Base-by-base conservation (phyloP, 768 basidiomycete genomes). In the Termitomyces sp. region DNA sequence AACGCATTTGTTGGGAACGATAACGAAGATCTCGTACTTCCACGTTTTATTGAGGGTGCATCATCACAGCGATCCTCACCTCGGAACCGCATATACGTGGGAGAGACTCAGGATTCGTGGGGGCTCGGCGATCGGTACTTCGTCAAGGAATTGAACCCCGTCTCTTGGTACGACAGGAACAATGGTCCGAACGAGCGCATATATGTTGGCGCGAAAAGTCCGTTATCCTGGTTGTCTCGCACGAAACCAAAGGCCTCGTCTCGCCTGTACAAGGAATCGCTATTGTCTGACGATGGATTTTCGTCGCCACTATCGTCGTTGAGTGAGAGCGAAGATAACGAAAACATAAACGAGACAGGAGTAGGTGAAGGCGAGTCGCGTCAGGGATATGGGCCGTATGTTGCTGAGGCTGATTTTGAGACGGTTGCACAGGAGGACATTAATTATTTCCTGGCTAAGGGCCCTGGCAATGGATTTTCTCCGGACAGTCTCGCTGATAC, bases 71-170 rank as follows among this genome's bases (percentile, higher is more conserved):
- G 20, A 46, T 12, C 49, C 30, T n/a, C 22, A 50, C 12, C 47
- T 33, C 57, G 48, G 37, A 62, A 56, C 26, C 66, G 68, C 27
- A 50, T 72, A 2, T 75, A 70, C 37, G 58, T 74, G 7, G 74
- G 75, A 36, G 62, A 62, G 0, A 53, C 69, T 13, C 73, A 74
- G 44, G 63, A 65, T 12, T 66, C 61, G 8, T 76, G 74, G 74
- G 67, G 61, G 20, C 37, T 66, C n/a, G 62, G 65, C 5, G 60
- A 61, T 2, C 24, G 12, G 16, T 53, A 30, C 22, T 22, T 48
- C 3, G 26, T 64, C 33, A 59, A 49, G 43, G 63, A 66, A 8
- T 18, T 61, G 24, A 43, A 62, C 8, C 63, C 64, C 14, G 33
- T 64, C 1, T 46, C 56, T 24, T 58, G 53, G 59, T 32, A 57